Evolutionary conservation across 1,139 yeast species (phyloP), one percentile per base, ranked within the genome.

Genomic region (Hanseniaspora uvarum): DNA sequence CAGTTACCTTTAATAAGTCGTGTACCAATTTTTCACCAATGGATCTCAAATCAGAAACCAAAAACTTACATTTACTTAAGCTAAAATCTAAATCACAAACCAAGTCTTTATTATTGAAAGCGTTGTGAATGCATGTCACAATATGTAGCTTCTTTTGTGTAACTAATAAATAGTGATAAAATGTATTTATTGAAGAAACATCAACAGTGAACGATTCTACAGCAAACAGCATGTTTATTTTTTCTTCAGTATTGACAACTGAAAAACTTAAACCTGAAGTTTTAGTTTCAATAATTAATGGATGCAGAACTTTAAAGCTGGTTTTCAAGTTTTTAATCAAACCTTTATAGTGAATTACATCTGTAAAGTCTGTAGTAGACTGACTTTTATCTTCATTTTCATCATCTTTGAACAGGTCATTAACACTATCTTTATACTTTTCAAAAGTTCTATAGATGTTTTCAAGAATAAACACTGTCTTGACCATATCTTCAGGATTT

Each of bases 1-100:
- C 41, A 19, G 28, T 10, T 10, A 39, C 30, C 11, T 39, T 39
- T n/a, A 39, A 7, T 21, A 39, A 39, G n/a, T 39, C 43, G 4
- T 4, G 23, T 5, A 26, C 41, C 4, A 53, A 4, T 4, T 46
- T 18, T 28, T 37, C 34, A 21, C 55, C 52, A 19, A 23, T 43
- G 3, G 46, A 28, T 53, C 55, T 53, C 11, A 53, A 18, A 28
- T 53, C 55, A 14, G 41, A 26, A 28, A 53, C 8, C 26, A 49
- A 46, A 12, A 36, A 41, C 26, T 53, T 53, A 6, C 45, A 36
- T 19, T 33, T 26, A 12, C 30, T 34, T 5, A 30, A 8, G 2
- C 26, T 30, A 6, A 53, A 34, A 24, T 47, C 55, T 5, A 53
- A 11, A 34, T 41, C 23, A 4, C 45, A 26, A 12, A 41, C 33